Evolutionary conservation across 2,329 filamentous ascomycete genomes (phyloP).

Genomic region (Penicillium sp.): DNA sequence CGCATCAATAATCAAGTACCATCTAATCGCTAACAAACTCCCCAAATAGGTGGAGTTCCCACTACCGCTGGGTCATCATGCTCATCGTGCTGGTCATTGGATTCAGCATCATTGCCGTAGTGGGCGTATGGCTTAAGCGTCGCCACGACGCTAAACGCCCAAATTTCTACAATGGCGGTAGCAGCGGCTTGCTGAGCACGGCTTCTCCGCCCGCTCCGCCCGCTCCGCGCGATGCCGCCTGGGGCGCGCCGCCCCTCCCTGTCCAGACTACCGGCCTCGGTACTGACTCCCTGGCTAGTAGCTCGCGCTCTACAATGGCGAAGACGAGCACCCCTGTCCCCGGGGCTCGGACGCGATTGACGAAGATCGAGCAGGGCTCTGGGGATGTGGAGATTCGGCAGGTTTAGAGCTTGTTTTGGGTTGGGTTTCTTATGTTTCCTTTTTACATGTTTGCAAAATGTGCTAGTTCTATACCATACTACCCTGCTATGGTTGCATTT

Average conservation of each 20-base stretch:
- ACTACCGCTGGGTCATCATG: slow-evolving; percentile 76
- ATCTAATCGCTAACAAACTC: slow-evolving; percentile 1
- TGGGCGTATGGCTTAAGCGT: slow-evolving; percentile 62
- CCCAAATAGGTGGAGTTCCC: slow-evolving; percentile 37
- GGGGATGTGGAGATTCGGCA: slow-evolving; percentile 23
- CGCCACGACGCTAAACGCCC: slow-evolving; percentile 58
- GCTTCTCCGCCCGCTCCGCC: slow-evolving; percentile 12
- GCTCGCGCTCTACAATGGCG: slow-evolving; percentile 23
- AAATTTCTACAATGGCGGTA: slow-evolving; percentile 26
- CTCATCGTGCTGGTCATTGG: slow-evolving; percentile 63
- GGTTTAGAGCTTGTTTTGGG: slow-evolving; percentile 11
- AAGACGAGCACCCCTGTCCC: slow-evolving; percentile 6
- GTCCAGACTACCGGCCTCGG: slow-evolving; percentile 10
- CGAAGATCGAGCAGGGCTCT: slow-evolving; percentile 13
- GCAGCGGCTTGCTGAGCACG: slow-evolving; percentile 18
- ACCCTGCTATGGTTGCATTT: slow-evolving; percentile 4
- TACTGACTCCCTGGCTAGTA: slow-evolving; percentile 22
- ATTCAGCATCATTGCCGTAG: slow-evolving; percentile 58
- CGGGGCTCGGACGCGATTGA: slow-evolving; percentile 17
- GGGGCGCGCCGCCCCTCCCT: slow-evolving; percentile 12
- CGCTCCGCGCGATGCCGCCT: slow-evolving; percentile 12
- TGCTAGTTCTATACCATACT: neutral
- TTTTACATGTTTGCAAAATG: neutral
- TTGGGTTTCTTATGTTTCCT: neutral
- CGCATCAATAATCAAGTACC: neutral